Base-by-base conservation (phyloP, 163 green algal species). In the Chlorella variabilis region DNA sequence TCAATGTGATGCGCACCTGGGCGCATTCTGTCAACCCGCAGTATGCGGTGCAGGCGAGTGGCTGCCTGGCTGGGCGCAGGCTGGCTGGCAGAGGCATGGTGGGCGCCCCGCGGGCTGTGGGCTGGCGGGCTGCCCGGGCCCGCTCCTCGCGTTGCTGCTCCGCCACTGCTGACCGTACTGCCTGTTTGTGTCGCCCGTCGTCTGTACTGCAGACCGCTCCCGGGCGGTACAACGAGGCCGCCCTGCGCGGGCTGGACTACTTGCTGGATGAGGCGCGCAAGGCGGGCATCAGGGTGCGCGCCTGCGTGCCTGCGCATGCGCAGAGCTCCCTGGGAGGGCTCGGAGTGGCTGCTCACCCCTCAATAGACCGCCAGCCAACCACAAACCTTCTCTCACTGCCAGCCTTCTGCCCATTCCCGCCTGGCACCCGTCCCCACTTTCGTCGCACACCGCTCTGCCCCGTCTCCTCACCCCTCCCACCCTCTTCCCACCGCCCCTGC, bases 1-100 rank as follows among this genome's bases (percentile, higher is more conserved):
- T 95, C 62, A 92, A 91, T 81, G 51, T 87, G 13, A 87, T 95
- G 75, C 84, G 91, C 25, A 85, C 88, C 3, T 94, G 84, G 85
- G 89, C 87, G 3, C 82, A 87, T 63, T 41, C 90, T 3, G 89
- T 93, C 0, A 89, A 89, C 51, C 45, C 85, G 23, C 49, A 86
- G 23, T 94, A 90, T 41, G 79, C 83, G 4, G 49, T 91, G 69
- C 78, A 87, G 76, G 42, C 39, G 36, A 62, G 70, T 27, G 2
- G 33, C 3, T 48, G n/a, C 3, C 70, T n/a, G 7, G 20, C 54
- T n/a, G 15, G 5, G 27, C 36, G 41, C 41, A 17, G 27, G 2
- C 6, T 4, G 6, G 48, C 29, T 31, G 27, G 42, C 11, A 38
- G n/a, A 8, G 3, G 34, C 63, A 15, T 51, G 63, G 17, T 36